Percentiles rank a stretch among this genome's conserved stretches.
These are phyloP conservation scores for Colletotrichum sp. DNA, from an alignment of 2,329 filamentous ascomycete species.

Conservation along the genomic window DNA sequence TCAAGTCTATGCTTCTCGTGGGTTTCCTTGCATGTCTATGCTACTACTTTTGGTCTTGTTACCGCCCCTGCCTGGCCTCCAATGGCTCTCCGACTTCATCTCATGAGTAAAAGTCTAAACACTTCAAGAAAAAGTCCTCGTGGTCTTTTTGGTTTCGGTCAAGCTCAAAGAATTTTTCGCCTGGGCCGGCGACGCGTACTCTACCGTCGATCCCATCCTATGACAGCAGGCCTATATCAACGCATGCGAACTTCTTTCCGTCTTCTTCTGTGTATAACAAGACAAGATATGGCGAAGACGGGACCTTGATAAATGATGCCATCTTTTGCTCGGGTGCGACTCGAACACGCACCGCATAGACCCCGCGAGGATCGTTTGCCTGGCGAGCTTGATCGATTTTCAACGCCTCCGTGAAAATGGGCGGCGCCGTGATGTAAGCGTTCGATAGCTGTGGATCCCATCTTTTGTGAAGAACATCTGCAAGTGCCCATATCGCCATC, in stretches of 20 bases:
- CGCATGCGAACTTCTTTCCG: background rate
- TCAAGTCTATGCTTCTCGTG: background rate
- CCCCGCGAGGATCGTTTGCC: background rate
- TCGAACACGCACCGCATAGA: background rate
- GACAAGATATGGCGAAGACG: background rate
- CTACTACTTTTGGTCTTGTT: background rate
- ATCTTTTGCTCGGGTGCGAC: background rate
- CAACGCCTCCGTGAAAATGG: background rate
- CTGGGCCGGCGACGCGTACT: no score
- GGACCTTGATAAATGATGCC: background rate
- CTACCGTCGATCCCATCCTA: no score
- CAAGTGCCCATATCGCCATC: background rate
- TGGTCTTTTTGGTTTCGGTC: background rate
- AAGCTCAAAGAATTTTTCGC: background rate
- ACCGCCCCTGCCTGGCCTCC: background rate
- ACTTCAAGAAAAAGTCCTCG: no score
- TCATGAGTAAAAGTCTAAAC: background rate
- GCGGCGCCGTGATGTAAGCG: background rate
- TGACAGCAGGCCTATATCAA: background rate
- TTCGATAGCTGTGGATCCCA: no score
- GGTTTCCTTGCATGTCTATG: background rate
- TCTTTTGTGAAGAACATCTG: background rate
- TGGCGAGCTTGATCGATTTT: background rate
- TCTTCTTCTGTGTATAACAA: background rate
- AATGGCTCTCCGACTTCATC: background rate